Conservation (phyloP, 2,329 filamentous ascomycete genomes). For the Talaromyces sp. region DNA sequence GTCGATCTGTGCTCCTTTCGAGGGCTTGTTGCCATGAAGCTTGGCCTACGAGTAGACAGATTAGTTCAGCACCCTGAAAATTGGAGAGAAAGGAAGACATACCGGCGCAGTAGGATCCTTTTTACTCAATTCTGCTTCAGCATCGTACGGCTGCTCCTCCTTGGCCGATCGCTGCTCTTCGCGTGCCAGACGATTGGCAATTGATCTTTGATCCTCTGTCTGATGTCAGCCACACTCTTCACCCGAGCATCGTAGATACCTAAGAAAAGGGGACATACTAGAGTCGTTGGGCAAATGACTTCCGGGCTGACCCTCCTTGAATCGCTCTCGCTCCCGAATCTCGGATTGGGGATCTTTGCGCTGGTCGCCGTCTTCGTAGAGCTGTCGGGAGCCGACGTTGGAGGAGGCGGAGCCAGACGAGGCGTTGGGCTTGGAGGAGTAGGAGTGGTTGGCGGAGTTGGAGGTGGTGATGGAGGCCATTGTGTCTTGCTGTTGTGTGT, state of each 20-base stretch:
- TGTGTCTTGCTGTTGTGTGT: too few relatives aligned
- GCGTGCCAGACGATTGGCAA: slow-evolving; percentile 36
- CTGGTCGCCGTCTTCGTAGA: slow-evolving; percentile 79
- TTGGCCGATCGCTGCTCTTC: slow-evolving; percentile 29
- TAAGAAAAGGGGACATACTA: slow-evolving; percentile 49
- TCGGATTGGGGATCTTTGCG: slow-evolving; percentile 58
- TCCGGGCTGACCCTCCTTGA: slow-evolving; percentile 67
- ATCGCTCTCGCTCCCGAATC: slow-evolving; percentile 55
- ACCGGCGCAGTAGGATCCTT: slow-evolving; percentile 44
- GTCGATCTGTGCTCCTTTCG: slow-evolving; percentile 47
- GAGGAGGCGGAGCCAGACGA: slow-evolving; percentile 37
- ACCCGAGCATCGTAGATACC: neutral
- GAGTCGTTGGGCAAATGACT: slow-evolving; percentile 68
- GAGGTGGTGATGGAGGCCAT: too few relatives aligned
- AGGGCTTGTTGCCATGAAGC: slow-evolving; percentile 46
- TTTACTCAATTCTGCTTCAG: slow-evolving; percentile 38
- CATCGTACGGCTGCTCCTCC: slow-evolving; percentile 25
- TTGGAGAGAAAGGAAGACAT: slow-evolving; percentile 18
- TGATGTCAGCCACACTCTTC: neutral
- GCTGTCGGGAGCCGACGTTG: slow-evolving; percentile 60
- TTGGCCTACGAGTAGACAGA: slow-evolving; percentile 31
- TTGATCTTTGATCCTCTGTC: slow-evolving; percentile 44
- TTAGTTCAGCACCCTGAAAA: neutral
- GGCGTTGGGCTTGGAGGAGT: too few relatives aligned
- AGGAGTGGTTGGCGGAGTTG: too few relatives aligned